Evolutionary conservation across 176 grass and related monocot genomes (phyloP).

Genomic region (Triticum turgidum): DNA sequence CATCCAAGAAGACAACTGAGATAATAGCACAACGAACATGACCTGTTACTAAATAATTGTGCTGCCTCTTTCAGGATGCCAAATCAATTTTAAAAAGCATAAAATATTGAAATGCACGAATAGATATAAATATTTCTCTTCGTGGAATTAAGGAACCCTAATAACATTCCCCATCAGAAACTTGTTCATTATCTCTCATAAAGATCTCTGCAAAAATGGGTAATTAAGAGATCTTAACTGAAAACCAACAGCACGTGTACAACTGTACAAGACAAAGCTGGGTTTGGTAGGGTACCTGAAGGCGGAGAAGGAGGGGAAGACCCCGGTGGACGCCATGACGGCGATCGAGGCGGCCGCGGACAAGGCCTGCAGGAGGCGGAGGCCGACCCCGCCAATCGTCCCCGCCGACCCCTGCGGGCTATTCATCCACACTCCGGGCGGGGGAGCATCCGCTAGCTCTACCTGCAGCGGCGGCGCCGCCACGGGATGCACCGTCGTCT

Average conservation of each 20-base stretch:
- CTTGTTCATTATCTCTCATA: neutral
- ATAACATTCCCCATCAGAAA: neutral
- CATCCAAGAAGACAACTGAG: neutral
- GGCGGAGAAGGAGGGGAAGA: constrained; percentile 85
- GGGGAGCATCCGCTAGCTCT: constrained; percentile 42
- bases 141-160: neutral
- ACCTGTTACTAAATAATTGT: neutral
- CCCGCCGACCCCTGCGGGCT: constrained; percentile 69
- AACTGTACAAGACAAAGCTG: neutral
- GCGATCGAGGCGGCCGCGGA: constrained; percentile 70
- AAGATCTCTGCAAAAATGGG: neutral
- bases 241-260: neutral
- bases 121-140: neutral
- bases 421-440: constrained; percentile 72
- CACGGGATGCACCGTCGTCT: constrained; percentile 76
- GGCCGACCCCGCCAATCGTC: constrained; percentile 55
- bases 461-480: constrained; percentile 65
- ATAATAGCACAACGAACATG: neutral
- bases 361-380: constrained; percentile 64
- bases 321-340: constrained; percentile 77
- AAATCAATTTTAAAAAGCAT: neutral
- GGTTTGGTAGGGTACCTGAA: constrained; percentile 50
- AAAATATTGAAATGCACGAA: neutral
- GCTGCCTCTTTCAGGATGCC: neutral
- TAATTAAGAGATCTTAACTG: neutral